Evolutionary conservation across 495 filamentous ascomycete species (phyloP), one percentile per base, ranked within the genome.

Genomic region (Lophium mytilinum): DNA sequence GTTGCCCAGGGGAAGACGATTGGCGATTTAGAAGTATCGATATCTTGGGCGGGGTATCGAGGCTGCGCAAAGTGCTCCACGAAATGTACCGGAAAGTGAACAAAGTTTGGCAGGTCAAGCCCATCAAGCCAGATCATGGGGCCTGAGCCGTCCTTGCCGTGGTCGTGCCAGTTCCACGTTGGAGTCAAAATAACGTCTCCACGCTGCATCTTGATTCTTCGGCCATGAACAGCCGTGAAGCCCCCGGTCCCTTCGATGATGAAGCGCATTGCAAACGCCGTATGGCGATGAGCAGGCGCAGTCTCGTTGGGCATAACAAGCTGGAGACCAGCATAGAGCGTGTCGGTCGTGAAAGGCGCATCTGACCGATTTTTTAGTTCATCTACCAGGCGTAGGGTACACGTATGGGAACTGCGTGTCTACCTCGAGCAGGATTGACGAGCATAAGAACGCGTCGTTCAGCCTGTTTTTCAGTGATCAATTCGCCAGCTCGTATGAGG

Each of bases 41-140:
- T 66, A 61, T 75, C 61, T 24, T 68, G 51, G 4, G 67, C 67
- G 7, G 76, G 76, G 58, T 78, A 79, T 43, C 76, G 58, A 1
- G 66, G 41, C 34, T 74, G 49, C 18, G 65, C 43, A 40, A 69
- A 78, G 49, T 76, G 71, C 62, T 79, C 63, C 3, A 74, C 76
- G 62, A 79, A 78, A 55, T 78, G 71, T 17, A 77, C 72, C 0
- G 76, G 76, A 40, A 77, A 75, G 49, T 73, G 70, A 5, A 65
- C 60, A 50, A 74, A 78, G 36, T 57, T 66, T 1, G 76, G 76
- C 36, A 77, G 53, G 63, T 78, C 73, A 9, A 79, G 60, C 0
- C 72, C 75, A 64, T 78, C 75, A 15, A 79, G 64, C 75, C 77
- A 80, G 35, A 78, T 73, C 77, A 80, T 78, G 0, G 75, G 75